These are phyloP conservation scores for Cicer cuneatum DNA, from an alignment of 306 rosid genomes.

Conservation along the genomic window DNA sequence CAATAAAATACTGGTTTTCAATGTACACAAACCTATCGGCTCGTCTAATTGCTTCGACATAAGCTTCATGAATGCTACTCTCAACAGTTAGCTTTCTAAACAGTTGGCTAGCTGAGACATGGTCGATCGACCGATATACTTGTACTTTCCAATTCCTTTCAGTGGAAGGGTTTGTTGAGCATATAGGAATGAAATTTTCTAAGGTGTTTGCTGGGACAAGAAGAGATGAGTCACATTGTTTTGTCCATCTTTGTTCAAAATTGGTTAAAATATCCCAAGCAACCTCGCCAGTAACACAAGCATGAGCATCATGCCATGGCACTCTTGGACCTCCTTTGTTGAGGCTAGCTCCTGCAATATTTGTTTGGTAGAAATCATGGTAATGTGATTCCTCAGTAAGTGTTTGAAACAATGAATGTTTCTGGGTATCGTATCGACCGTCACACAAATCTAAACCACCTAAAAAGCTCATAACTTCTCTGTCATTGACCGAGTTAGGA, in stretches of 20 bases:
- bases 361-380: constrained; percentile 81
- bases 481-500: constrained; percentile 47
- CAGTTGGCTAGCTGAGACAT: constrained; percentile 72
- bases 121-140: constrained; percentile 85
- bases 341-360: constrained; percentile 71
- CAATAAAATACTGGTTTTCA: constrained; percentile 93
- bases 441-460: constrained; percentile 91
- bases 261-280: constrained; percentile 90
- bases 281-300: constrained; percentile 82
- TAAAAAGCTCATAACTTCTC: constrained; percentile 81
- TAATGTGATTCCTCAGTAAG: constrained; percentile 62
- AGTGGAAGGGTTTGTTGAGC: constrained; percentile 47
- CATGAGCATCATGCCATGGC: constrained; percentile 99
- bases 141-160: constrained; percentile 84
- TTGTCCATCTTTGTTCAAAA: constrained; percentile 92
- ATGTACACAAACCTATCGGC: constrained; percentile 88
- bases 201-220: constrained; percentile 65
- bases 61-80: constrained; percentile 89
- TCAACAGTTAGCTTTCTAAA: constrained; percentile 71
- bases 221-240: constrained; percentile 72
- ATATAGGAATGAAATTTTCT: constrained; percentile 53
- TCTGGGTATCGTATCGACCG: constrained; percentile 88
- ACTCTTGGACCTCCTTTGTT: constrained; percentile 91
- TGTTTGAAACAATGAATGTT: constrained; percentile 79
- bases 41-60: constrained; percentile 81